Evolutionary conservation across 2,329 filamentous ascomycete genomes (phyloP), one percentile per base, ranked within the genome.

Genomic region (Aspergillus alliaceus): DNA sequence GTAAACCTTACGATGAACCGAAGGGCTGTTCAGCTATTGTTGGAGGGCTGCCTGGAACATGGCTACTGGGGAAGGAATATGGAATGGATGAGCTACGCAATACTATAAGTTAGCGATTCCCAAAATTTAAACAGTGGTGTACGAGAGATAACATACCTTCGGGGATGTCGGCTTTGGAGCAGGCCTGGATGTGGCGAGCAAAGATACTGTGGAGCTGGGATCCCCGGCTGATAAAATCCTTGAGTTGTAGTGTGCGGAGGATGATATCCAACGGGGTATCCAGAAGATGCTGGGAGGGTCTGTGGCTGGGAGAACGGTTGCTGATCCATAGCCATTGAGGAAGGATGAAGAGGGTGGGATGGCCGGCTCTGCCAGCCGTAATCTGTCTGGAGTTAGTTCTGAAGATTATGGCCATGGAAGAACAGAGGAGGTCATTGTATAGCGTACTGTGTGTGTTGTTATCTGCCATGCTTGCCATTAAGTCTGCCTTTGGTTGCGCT

Each of bases 331-430:
- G 65, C 56, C 49, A 61, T 67, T 8, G 69, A 51, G 40, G 67
- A 60, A 9, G 66, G 61, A 52, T 72, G 70, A 32, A 67, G 40
- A 25, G 66, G 66, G 27, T 70, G 68, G 37, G 66, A 64, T 22
- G 68, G 65, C 54, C 69, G 66, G 50, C 64, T 66, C 51, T 63
- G 63, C 70, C 70, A 73, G 35, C 55, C 58, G 62, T 72, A 72
- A 39, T 67, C 71, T 73, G 56, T 14, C 14, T 12, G 1, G 5
- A 27, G 62, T 71, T 51, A 70, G 66, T 53, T 27, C 24, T 42
- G 12, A 2, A 20, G 7, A 12, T 18, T 18, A 15, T 18, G 22
- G 5, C 4, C 31, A 27, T 32, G 39, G 9, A 14, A 4, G 14
- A 15, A 20, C 14, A 22, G 34, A 39, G n/a, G n/a, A n/a, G n/a